Conservation (phyloP, 805 yeast genomes). For the Barnettozyma wickerhamii region DNA sequence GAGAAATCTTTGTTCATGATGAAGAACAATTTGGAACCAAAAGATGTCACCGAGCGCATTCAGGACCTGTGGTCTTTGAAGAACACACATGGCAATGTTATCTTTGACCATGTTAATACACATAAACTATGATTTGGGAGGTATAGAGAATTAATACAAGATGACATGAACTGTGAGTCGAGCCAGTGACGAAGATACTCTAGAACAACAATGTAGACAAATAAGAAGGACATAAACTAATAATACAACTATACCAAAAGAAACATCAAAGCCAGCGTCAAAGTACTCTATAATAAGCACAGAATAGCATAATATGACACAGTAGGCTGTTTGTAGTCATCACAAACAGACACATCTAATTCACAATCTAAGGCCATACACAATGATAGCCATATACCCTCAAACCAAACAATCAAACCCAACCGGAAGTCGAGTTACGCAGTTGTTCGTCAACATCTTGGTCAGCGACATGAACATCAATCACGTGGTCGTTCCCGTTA, state of each 20-base stretch:
- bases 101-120: constrained; percentile 6
- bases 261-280: no score
- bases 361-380: no score
- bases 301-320: no score
- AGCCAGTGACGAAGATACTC: no score
- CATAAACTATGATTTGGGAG: background rate
- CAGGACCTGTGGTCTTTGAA: constrained; percentile 23
- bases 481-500: constrained; percentile 7
- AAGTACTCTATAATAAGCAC: no score
- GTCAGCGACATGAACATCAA: constrained; percentile 6
- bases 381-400: no score
- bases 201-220: no score
- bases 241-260: background rate
- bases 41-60: constrained; percentile 13
- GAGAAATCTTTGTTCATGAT: constrained; percentile 20
- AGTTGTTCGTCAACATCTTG: constrained; percentile 9
- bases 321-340: no score
- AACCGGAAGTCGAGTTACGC: constrained; percentile 4
- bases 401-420: no score
- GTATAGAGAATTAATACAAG: background rate
- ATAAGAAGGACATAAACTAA: background rate
- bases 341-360: no score
- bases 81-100: constrained; percentile 17
- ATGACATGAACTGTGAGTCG: background rate
- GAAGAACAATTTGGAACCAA: constrained; percentile 7